Percentiles rank a stretch among this genome's conserved stretches.
Evolutionary conservation across 1,284 basidiomycete species (phyloP).

Genomic region (Apiotrichum gamsii): DNA sequence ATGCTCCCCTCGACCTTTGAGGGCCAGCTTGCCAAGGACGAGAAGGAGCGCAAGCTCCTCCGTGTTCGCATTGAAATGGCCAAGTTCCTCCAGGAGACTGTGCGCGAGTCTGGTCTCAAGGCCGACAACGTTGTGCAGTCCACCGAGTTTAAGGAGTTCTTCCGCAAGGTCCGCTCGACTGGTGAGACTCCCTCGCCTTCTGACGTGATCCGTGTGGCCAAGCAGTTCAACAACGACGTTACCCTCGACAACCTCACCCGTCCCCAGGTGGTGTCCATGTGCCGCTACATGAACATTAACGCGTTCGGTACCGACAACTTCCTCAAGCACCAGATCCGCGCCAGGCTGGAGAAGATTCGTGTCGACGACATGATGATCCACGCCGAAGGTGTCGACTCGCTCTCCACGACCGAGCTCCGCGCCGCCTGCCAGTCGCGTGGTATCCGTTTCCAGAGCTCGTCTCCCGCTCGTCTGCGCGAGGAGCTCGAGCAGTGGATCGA

Average conservation of each 20-base stretch:
- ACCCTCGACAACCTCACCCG: slow-evolving; percentile 96
- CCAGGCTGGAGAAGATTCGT: slow-evolving; percentile 73
- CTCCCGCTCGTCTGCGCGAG: slow-evolving; percentile 74
- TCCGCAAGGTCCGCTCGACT: slow-evolving; percentile 94
- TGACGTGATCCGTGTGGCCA: slow-evolving; percentile 91
- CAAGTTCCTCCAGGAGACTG: slow-evolving; percentile 96
- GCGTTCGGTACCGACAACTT: slow-evolving; percentile 99
- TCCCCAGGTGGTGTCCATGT: slow-evolving; percentile 95
- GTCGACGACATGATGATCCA: slow-evolving; percentile 88
- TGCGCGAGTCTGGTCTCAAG: slow-evolving; percentile 86
- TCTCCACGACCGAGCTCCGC: slow-evolving; percentile 85
- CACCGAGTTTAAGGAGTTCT: slow-evolving; percentile 98
- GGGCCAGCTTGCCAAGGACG: slow-evolving; percentile 91
- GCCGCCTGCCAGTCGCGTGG: slow-evolving; percentile 91
- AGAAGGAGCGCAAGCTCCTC: slow-evolving; percentile 92
- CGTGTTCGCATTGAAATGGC: slow-evolving; percentile 97
- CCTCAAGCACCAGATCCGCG: slow-evolving; percentile 85
- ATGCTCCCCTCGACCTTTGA: slow-evolving; percentile 99
- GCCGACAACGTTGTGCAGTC: slow-evolving; percentile 86
- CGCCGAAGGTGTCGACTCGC: slow-evolving; percentile 78
- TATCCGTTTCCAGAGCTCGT: slow-evolving; percentile 78
- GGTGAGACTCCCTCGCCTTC: slow-evolving; percentile 83
- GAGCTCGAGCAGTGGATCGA: slow-evolving; percentile 92
- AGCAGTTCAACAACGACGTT: slow-evolving; percentile 94
- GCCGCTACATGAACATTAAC: slow-evolving; percentile 94